Evolutionary conservation across 352 stramenopile genomes (phyloP).

Genomic region (Phytophthora tubulina): DNA sequence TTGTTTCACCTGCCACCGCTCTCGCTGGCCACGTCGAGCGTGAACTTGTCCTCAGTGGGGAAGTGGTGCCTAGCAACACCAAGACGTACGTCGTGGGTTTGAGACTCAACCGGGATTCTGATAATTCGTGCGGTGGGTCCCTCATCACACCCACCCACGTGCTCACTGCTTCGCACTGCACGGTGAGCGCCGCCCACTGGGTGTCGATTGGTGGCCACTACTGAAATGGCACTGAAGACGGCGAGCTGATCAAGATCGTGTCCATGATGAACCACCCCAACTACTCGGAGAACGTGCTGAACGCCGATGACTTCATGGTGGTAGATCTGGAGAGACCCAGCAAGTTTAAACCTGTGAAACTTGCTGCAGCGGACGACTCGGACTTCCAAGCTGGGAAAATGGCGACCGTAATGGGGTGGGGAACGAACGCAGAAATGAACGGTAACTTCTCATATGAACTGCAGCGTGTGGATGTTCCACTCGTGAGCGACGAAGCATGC

Average conservation of each 20-base stretch:
- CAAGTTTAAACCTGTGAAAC: slow-evolving; percentile 42
- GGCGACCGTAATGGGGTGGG: slow-evolving; percentile 47
- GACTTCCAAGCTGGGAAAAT: slow-evolving; percentile 38
- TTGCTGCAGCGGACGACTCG: slow-evolving; percentile 35
- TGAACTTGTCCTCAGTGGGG: slow-evolving; percentile 47
- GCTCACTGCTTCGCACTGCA: slow-evolving; percentile 23
- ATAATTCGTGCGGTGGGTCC: slow-evolving; percentile 21
- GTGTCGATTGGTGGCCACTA: slow-evolving; percentile 17
- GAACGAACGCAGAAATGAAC: slow-evolving; percentile 29
- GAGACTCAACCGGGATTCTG: slow-evolving; percentile 1
- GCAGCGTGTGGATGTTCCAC: slow-evolving; percentile 42
- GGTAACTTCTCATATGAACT: slow-evolving; percentile 42
- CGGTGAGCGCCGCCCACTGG: not conserved
- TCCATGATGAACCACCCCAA: slow-evolving; percentile 28
- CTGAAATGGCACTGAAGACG: slow-evolving; percentile 23
- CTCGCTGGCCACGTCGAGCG: slow-evolving; percentile 10
- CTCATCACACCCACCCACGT: slow-evolving; percentile 29
- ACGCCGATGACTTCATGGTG: slow-evolving; percentile 49
- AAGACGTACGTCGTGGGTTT: slow-evolving; percentile 47
- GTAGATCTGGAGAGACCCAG: slow-evolving; percentile 49
- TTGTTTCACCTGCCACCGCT: not conserved
- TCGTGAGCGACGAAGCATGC: slow-evolving; percentile 46
- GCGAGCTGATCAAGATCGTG: slow-evolving; percentile 29
- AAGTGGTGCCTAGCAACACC: slow-evolving; percentile 38
- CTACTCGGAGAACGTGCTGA: slow-evolving; percentile 15